Conservation (phyloP, 2,329 filamentous ascomycete species). For the Arachnomyces sp. region DNA sequence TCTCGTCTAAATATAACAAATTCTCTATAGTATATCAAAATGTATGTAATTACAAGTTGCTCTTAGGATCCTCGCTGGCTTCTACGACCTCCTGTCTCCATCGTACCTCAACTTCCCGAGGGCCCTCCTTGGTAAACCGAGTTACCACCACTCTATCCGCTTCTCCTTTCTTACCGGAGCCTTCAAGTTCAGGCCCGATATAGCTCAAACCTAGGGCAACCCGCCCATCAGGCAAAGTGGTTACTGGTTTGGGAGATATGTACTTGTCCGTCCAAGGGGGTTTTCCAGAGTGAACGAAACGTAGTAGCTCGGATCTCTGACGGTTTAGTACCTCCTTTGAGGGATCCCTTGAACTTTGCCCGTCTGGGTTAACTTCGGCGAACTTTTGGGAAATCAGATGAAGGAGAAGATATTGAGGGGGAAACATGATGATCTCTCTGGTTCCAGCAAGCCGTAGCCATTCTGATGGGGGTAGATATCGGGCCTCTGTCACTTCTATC, state of each 20-base stretch:
- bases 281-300: slow-evolving; percentile 41
- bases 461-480: slow-evolving; percentile 61
- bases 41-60: slow-evolving; percentile 21
- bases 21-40: neutral
- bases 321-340: too few species aligned
- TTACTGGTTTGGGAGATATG: slow-evolving; percentile 38
- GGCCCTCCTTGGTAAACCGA: slow-evolving; percentile 50
- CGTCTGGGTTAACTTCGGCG: slow-evolving; percentile 26
- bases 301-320: slow-evolving; percentile 38
- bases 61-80: slow-evolving; percentile 23
- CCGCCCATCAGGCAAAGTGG: slow-evolving; percentile 38
- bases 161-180: slow-evolving; percentile 42
- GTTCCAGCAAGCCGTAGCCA: slow-evolving; percentile 61
- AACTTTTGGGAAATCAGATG: slow-evolving; percentile 46
- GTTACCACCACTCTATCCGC: slow-evolving; percentile 51
- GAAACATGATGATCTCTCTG: slow-evolving; percentile 75
- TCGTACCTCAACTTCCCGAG: slow-evolving; percentile 47
- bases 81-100: slow-evolving; percentile 42
- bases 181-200: slow-evolving; percentile 50
- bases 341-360: neutral
- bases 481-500: slow-evolving; percentile 64
- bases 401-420: slow-evolving; percentile 68
- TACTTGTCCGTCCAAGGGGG: slow-evolving; percentile 42
- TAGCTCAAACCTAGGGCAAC: slow-evolving; percentile 47
- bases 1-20: neutral